phyloP scores from a whole-genome alignment of 75 land plant species.

The Cunninghamia lanceolata region DNA sequence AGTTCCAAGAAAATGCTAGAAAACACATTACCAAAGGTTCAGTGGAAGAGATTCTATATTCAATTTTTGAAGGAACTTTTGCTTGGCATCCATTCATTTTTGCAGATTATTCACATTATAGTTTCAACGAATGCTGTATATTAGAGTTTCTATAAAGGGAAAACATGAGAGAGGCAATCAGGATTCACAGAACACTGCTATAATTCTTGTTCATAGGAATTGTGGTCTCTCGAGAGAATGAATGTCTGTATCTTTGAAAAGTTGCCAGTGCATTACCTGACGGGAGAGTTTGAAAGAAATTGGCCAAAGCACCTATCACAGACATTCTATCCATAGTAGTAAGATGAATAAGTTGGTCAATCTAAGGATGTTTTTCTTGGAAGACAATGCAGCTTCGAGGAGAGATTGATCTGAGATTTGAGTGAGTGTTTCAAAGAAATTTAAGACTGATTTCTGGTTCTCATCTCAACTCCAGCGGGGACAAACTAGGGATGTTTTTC shows the following conservation, averaged over 20 bases:
- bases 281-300: not conserved
- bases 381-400: not conserved
- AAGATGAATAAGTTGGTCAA: not conserved
- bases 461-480: not conserved
- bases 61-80: not conserved
- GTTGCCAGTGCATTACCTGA: not conserved
- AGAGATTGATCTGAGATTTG: not conserved
- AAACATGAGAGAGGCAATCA: not conserved
- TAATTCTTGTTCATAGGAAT: not conserved
- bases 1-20: not conserved
- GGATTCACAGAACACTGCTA: not conserved
- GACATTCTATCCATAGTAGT: not conserved
- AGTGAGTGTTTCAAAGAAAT: not conserved
- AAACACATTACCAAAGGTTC: not conserved
- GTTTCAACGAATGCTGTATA: not conserved
- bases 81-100: not conserved
- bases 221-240: not conserved
- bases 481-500: not conserved
- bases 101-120: not conserved
- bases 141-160: not conserved
- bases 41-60: not conserved
- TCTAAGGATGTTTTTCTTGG: not conserved
- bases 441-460: not conserved
- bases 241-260: not conserved
- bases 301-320: not conserved